Evolutionary conservation across 2,329 filamentous ascomycete genomes (phyloP).

Genomic region (Aspergillus sojae): DNA sequence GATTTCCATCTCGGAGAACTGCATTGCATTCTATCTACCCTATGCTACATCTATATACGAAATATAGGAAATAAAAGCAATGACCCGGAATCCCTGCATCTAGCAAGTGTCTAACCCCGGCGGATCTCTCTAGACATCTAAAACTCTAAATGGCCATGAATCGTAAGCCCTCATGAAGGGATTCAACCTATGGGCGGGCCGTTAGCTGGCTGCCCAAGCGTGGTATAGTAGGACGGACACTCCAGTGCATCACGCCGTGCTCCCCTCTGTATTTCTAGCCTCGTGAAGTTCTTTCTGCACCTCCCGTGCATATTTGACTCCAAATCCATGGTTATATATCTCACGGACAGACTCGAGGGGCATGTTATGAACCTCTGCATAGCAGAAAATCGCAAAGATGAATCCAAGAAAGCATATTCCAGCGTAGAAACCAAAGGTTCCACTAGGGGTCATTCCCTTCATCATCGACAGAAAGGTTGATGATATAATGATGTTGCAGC

Average conservation of each 20-base stretch:
- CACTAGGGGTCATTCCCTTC: slow-evolving; percentile 52
- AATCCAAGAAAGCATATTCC: slow-evolving; percentile 47
- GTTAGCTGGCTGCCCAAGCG: not conserved
- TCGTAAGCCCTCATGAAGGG: not conserved
- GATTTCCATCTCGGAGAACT: not conserved
- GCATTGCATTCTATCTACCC: not conserved
- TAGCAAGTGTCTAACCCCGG: not conserved
- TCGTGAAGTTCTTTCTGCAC: slow-evolving; percentile 39
- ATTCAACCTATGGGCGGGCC: not conserved
- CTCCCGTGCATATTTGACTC: slow-evolving; percentile 45
- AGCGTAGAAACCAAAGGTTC: slow-evolving; percentile 56
- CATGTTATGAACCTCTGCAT: slow-evolving; percentile 59
- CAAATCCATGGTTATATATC: slow-evolving; percentile 54
- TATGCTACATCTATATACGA: slow-evolving; percentile 4
- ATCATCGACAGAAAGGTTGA: slow-evolving; percentile 53
- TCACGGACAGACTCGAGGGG: slow-evolving; percentile 57
- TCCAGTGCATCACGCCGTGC: not conserved
- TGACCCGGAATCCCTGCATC: not conserved
- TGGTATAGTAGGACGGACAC: not conserved
- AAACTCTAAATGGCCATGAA: not conserved
- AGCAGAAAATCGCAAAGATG: slow-evolving; percentile 51
- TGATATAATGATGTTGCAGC: slow-evolving; percentile 51
- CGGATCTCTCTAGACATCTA: not conserved
- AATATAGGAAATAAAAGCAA: not conserved
- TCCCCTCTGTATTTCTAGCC: not conserved